Conservation (phyloP, 306 rosid species). For the Rosa chinensis region DNA sequence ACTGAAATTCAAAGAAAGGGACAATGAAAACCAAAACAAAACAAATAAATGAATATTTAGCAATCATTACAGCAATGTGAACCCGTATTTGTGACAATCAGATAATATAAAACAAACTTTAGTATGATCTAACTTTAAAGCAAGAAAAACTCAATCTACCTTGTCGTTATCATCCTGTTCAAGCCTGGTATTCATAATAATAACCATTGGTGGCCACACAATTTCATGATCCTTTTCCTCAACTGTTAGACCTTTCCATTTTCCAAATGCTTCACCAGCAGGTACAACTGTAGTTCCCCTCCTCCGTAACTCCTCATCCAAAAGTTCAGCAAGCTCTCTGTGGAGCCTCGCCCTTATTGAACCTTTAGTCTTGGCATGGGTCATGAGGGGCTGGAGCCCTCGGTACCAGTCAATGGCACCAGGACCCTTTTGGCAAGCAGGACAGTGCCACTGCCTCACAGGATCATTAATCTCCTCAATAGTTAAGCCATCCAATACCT, state of each 20-base stretch:
- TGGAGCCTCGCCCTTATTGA: constrained; percentile 69
- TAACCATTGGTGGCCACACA: constrained; percentile 90
- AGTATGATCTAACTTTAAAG: not conserved
- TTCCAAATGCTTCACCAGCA: constrained; percentile 72
- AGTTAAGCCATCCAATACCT: constrained; percentile 51
- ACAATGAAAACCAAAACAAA: constrained; percentile 11
- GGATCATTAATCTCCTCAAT: constrained; percentile 53
- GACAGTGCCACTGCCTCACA: constrained; percentile 88
- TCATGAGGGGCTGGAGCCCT: constrained; percentile 78
- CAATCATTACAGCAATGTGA: constrained; percentile 3
- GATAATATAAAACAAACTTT: not conserved
- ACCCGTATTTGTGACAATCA: not conserved
- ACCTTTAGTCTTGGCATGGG: constrained; percentile 90
- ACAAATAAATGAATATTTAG: constrained; percentile 3
- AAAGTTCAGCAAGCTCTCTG: constrained; percentile 62
- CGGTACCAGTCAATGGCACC: constrained; percentile 89
- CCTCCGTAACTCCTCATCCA: constrained; percentile 74
- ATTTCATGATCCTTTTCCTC: constrained; percentile 75
- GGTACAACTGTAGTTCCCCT: constrained; percentile 69
- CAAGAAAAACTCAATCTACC: constrained; percentile 41
- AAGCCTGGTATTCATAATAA: constrained; percentile 69
- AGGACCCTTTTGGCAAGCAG: constrained; percentile 86
- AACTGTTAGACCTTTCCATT: constrained; percentile 71
- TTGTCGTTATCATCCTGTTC: constrained; percentile 69
- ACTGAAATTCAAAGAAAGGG: constrained; percentile 11